These are phyloP conservation scores for Leccinum imitatum DNA, from an alignment of 768 basidiomycete species.

Conservation along the genomic window DNA sequence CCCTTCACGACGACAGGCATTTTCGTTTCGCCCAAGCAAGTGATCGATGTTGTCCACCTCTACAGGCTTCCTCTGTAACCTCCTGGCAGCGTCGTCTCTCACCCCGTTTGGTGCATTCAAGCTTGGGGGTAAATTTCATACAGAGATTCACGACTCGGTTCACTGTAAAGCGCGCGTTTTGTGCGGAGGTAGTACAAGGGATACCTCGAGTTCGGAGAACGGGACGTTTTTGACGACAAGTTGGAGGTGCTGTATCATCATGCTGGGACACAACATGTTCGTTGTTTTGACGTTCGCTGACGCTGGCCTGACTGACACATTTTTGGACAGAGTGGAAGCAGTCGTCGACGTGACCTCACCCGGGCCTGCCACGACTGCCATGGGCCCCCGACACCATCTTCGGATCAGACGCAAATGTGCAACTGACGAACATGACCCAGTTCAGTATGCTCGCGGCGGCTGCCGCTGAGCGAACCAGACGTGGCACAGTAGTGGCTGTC, in stretches of 20 bases:
- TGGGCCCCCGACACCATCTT: conserved; percentile 3
- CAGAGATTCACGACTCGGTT: conserved; percentile 93
- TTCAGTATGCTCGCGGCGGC: conserved; percentile 29
- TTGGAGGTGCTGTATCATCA: conserved; percentile 76
- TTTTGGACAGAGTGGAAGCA: conserved; percentile 48
- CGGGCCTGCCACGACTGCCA: neutral
- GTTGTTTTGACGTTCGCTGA: conserved; percentile 22
- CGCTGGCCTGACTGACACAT: neutral
- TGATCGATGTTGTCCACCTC: conserved; percentile 95
- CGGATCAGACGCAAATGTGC: neutral
- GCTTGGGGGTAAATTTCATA: conserved; percentile 87
- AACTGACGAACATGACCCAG: conserved; percentile 12
- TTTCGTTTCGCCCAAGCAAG: conserved; percentile 91
- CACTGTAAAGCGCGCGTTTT: conserved; percentile 77
- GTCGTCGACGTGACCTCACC: neutral
- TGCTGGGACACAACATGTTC: conserved; percentile 71
- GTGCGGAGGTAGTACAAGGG: conserved; percentile 85
- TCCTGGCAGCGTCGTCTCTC: conserved; percentile 79
- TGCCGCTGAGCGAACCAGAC: conserved; percentile 20
- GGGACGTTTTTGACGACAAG: conserved; percentile 79
- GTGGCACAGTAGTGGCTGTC: no score
- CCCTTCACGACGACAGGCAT: conserved; percentile 60
- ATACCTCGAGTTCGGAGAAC: conserved; percentile 74
- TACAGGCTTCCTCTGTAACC: conserved; percentile 69
- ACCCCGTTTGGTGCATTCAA: conserved; percentile 86